Base-by-base conservation (phyloP, 148 eudicot species). In the Beta vulgaris region DNA sequence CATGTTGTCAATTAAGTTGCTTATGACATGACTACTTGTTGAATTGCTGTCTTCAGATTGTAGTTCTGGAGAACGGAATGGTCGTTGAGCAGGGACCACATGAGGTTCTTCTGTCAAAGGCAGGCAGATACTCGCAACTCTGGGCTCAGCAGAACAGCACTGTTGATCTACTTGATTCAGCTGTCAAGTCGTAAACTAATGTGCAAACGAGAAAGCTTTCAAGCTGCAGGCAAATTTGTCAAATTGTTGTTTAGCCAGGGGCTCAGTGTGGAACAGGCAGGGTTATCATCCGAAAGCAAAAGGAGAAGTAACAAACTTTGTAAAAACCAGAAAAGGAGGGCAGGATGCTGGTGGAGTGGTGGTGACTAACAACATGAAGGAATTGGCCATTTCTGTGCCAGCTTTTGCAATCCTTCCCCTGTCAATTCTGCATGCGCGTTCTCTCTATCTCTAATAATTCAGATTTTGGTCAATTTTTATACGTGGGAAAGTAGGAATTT, bases 51-150 rank as follows among this genome's bases (percentile, higher is more conserved):
- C 67, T 68, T 74, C 87, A 94, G 98, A 94, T 94, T 69, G 82
- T 94, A 40, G 97, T 94, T 62, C 85, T 94, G 71, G 98, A 94
- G 86, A 89, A 89, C 31, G 97, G 98, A 66, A 85, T 80, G 74
- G 98, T 94, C 16, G 97, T 94, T 37, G 98, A 94, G 88, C 98
- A 94, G 72, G 98, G 98, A 29, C 89, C 93, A 9, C 98, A 92
- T 77, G 97, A 94, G 5, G 81, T 76, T 73, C 92, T 94, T 54
- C 77, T 94, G 71, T 79, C 88, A 18, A 89, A 83, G 62, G 81
- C 88, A 1, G 98, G 96, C 43, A 86, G 98, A 87, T 94, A 94
- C 65, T 87, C 98, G 9, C 98, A 92, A 80, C 91, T 94, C n/a
- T 94, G 98, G 98, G 67, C 86, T 80, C 98, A 92, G 51, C 98